Conservation (phyloP, 805 yeast genomes). For the Wickerhamomyces sydowiorum region DNA sequence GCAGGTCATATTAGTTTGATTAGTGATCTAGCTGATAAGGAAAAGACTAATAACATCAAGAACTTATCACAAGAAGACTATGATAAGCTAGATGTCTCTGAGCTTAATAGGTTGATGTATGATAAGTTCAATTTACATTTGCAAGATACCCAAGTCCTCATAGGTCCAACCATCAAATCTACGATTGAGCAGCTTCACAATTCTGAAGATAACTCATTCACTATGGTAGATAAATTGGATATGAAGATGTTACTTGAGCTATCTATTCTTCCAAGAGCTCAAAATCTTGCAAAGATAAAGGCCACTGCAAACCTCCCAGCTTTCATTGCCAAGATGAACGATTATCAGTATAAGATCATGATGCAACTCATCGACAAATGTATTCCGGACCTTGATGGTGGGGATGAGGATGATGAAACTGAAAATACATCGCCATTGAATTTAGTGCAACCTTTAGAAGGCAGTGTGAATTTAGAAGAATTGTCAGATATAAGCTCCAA, state of each 20-base stretch:
- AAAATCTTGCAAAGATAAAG: constrained; percentile 63
- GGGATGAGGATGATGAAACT: constrained; percentile 29
- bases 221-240: constrained; percentile 70
- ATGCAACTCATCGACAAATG: constrained; percentile 71
- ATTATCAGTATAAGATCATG: constrained; percentile 83
- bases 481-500: constrained; percentile 3
- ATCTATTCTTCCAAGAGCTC: constrained; percentile 80
- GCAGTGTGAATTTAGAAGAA: constrained; percentile 9
- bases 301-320: constrained; percentile 74
- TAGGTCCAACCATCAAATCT: constrained; percentile 76
- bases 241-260: constrained; percentile 71
- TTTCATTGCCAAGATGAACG: constrained; percentile 69
- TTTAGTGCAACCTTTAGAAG: constrained; percentile 7
- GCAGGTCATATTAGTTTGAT: constrained; percentile 89
- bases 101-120: constrained; percentile 62
- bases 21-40: constrained; percentile 74
- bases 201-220: constrained; percentile 32
- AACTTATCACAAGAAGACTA: constrained; percentile 65
- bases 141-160: constrained; percentile 81
- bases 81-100: constrained; percentile 36
- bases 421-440: constrained; percentile 22
- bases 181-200: constrained; percentile 69
- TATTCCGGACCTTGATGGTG: constrained; percentile 42
- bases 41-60: constrained; percentile 62
- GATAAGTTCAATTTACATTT: constrained; percentile 76